Evolutionary conservation across 2,329 filamentous ascomycete genomes (phyloP).

Genomic region (Aspergillus luchuensis): DNA sequence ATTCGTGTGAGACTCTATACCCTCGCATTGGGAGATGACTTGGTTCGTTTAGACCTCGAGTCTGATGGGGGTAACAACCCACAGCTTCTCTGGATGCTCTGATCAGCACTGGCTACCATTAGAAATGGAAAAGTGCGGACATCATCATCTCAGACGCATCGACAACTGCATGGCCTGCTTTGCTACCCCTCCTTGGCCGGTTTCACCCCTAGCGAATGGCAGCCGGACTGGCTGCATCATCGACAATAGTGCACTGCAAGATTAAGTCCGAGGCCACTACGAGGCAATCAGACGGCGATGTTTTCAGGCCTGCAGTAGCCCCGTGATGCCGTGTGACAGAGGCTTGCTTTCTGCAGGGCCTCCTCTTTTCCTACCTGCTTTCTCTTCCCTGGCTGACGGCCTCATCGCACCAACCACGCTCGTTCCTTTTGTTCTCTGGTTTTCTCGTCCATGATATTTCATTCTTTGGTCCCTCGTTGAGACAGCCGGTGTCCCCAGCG

Average conservation of each 20-base stretch:
- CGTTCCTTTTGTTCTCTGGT: not conserved
- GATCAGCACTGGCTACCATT: no score
- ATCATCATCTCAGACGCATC: not conserved
- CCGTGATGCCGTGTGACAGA: constrained; percentile 17
- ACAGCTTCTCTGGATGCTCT: no score
- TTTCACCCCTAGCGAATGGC: not conserved
- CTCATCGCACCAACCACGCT: not conserved
- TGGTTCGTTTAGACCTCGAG: not conserved
- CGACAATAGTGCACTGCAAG: constrained; percentile 11
- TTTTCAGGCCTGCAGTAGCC: constrained; percentile 5
- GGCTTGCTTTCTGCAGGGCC: not conserved
- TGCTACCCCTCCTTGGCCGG: not conserved
- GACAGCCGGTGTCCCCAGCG: not conserved
- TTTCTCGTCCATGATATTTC: constrained; percentile 4
- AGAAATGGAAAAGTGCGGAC: not conserved
- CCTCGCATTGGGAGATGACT: not conserved
- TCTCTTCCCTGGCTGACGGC: not conserved
- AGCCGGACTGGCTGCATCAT: constrained; percentile 5
- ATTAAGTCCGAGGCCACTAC: not conserved
- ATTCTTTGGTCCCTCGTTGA: not conserved
- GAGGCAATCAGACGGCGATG: not conserved
- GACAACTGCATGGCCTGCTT: not conserved
- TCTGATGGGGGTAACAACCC: not conserved
- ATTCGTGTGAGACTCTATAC: not conserved
- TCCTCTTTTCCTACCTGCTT: not conserved